phyloP scores from a whole-genome alignment of 2,329 filamentous ascomycete species.

The Penicillium sp. region DNA sequence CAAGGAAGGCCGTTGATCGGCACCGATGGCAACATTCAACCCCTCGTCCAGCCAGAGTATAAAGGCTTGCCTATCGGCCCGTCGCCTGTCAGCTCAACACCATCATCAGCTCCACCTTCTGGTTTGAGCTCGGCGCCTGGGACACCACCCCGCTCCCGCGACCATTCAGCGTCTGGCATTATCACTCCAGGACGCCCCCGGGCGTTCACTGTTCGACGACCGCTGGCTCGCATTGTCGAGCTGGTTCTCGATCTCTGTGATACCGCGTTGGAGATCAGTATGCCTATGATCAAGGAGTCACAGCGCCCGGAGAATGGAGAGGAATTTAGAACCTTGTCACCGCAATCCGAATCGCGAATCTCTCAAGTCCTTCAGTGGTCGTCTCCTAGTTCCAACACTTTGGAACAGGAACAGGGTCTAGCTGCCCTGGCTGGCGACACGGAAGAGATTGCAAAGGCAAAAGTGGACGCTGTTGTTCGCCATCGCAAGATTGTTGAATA shows the following conservation, averaged over 20 bases:
- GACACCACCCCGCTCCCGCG: constrained; percentile 68
- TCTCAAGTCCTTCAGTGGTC: constrained; percentile 96
- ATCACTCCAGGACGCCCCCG: constrained; percentile 72
- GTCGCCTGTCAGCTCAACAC: constrained; percentile 68
- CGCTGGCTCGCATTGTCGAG: constrained; percentile 91
- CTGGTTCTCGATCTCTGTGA: constrained; percentile 93
- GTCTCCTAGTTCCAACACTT: constrained; percentile 85
- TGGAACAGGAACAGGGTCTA: constrained; percentile 92
- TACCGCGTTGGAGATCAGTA: constrained; percentile 92
- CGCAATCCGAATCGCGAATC: constrained; percentile 92
- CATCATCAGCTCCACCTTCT: constrained; percentile 74
- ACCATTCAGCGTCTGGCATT: constrained; percentile 70
- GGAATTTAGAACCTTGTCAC: constrained; percentile 90
- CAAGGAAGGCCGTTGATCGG: constrained; percentile 50
- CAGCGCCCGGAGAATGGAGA: constrained; percentile 66
- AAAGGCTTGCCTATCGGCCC: constrained; percentile 86
- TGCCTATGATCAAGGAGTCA: constrained; percentile 84
- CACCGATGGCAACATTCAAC: constrained; percentile 50
- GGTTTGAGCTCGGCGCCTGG: constrained; percentile 74
- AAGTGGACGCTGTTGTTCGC: constrained; percentile 90
- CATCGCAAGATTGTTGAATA: constrained; percentile 95
- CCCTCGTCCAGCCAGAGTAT: constrained; percentile 74
- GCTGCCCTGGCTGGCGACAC: constrained; percentile 89
- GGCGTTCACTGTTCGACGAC: constrained; percentile 89
- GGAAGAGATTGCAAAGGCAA: constrained; percentile 79